Conservation (phyloP, 2,329 filamentous ascomycete species). For the Aspergillus pseudonomiae region DNA sequence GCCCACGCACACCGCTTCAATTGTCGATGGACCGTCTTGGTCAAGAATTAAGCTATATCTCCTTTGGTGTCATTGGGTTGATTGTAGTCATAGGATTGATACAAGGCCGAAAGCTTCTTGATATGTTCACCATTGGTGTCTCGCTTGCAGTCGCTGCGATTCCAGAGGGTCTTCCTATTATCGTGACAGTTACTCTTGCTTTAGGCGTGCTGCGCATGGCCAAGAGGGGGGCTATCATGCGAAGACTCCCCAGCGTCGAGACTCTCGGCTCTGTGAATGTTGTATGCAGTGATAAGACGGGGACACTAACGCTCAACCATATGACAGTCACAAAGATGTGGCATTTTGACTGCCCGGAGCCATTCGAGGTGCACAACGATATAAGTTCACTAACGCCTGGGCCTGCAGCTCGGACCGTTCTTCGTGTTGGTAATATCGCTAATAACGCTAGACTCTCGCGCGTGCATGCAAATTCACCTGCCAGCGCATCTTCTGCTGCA, state of each 20-base stretch:
- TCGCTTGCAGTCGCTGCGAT: slow-evolving; percentile 96
- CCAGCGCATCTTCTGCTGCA: slow-evolving; percentile 72
- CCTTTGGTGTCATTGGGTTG: slow-evolving; percentile 88
- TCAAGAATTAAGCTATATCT: slow-evolving; percentile 94
- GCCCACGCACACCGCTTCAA: slow-evolving; percentile 89
- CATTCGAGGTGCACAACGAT: slow-evolving; percentile 61
- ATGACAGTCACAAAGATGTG: slow-evolving; percentile 98
- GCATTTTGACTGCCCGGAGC: slow-evolving; percentile 73
- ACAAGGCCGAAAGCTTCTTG: slow-evolving; percentile 84
- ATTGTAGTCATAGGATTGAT: slow-evolving; percentile 90
- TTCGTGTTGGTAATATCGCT: slow-evolving; percentile 93
- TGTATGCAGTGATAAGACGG: slow-evolving; percentile 98
- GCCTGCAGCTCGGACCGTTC: slow-evolving; percentile 74
- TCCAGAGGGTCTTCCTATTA: slow-evolving; percentile 93
- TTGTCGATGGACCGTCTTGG: slow-evolving; percentile 97
- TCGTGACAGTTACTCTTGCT: slow-evolving; percentile 94
- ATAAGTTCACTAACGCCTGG: slow-evolving; percentile 62
- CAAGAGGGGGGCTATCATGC: slow-evolving; percentile 89
- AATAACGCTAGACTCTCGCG: slow-evolving; percentile 87
- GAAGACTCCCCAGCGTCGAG: slow-evolving; percentile 93
- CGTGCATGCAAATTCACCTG: slow-evolving; percentile 68
- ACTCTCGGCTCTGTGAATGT: slow-evolving; percentile 98
- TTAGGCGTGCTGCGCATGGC: slow-evolving; percentile 97
- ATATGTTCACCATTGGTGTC: slow-evolving; percentile 97
- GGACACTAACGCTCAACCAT: slow-evolving; percentile 94